Base-by-base conservation (phyloP, 2,329 filamentous ascomycete genomes). In the Hypoxylon sp. region DNA sequence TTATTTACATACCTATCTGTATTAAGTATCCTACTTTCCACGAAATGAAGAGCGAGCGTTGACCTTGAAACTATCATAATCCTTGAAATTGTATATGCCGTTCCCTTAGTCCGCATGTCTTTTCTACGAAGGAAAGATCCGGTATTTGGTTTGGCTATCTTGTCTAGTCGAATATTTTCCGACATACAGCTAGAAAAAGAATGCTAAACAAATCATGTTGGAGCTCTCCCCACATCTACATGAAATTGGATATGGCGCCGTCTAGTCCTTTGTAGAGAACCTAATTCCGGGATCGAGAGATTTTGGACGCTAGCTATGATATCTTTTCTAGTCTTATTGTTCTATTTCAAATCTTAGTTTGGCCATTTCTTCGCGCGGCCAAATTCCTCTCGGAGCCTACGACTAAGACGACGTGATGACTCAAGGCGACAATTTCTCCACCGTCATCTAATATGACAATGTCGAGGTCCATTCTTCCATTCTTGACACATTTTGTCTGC, bases 381-480 rank as follows among this genome's bases (percentile, higher is more conserved):
- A 62, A 55, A 36, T 78, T 78, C 65, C 76, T 71, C n/a, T 71
- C 72, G 2, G 72, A 67, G n/a, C 74, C 67, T 19, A 78, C 9
- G 0, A 77, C 64, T 61, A 78, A 57, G 11, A 71, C 75, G 5
- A 78, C 74, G 50, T 78, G 76, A 49, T 78, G 75, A 48, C 76
- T 78, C 5, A 78, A 55, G 19, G 76, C 76, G 0, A 78, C 73
- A 2, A 78, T 36, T 14, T 77, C 75, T 10, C 70, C 74, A 3
- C 38, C 43, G n/a, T 73, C 63, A 36, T 78, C 75, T 3, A 74
- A 58, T 10, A 78, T 67, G 19, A 78, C 67, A 19, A 75, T 70
- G 53, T 78, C 76, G 14, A 78, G 71, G 11, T 78, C 76, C 63
- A 69, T 67, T 13, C 67, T 52, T 34, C 69, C 69, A 6, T 68